These are phyloP conservation scores for Phytopythium cucurbitacearum DNA, from an alignment of 352 stramenopile genomes.

Conservation along the genomic window DNA sequence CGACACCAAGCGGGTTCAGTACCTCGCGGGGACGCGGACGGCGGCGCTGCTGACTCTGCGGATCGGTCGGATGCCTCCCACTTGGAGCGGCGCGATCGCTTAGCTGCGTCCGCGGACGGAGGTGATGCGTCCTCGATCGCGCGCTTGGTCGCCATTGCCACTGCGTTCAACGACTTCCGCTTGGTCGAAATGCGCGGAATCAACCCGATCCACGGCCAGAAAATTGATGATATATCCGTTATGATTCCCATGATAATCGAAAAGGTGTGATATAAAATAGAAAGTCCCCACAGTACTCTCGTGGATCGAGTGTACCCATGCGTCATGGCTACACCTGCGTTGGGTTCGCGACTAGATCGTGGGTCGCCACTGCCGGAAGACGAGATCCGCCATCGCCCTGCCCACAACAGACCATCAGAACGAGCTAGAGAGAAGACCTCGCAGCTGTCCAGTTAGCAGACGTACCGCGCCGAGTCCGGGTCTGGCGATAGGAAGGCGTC, in stretches of 20 bases:
- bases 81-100: conserved; percentile 16
- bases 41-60: background rate
- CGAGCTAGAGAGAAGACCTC: background rate
- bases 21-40: too few species aligned
- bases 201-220: too few species aligned
- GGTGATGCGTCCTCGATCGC: background rate
- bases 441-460: background rate
- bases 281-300: too few species aligned
- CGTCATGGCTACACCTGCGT: too few species aligned
- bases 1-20: background rate
- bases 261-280: too few species aligned
- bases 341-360: conserved; percentile 16
- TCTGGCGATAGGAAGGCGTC: conserved; percentile 26
- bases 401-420: background rate
- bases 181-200: too few species aligned
- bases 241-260: too few species aligned
- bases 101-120: conserved; percentile 1
- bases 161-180: background rate
- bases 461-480: conserved; percentile 23
- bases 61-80: conserved; percentile 8
- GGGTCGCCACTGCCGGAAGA: conserved; percentile 56
- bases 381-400: conserved; percentile 32
- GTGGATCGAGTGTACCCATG: too few species aligned
- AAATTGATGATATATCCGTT: too few species aligned
- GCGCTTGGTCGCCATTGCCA: conserved; percentile 1